These are phyloP conservation scores for Claviceps pazoutovae DNA, from an alignment of 2,329 filamentous ascomycete species.

Conservation along the genomic window DNA sequence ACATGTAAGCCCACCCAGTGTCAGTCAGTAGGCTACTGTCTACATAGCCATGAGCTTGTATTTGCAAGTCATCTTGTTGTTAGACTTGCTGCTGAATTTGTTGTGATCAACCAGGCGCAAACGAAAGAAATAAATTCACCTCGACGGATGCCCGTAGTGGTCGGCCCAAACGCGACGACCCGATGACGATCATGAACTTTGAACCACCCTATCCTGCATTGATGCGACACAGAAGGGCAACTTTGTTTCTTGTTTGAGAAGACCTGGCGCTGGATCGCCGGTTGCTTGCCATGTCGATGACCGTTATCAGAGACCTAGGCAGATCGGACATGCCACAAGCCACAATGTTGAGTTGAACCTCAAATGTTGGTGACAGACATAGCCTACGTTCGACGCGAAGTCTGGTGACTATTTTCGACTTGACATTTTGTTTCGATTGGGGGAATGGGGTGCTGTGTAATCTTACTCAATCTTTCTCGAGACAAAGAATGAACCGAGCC, in stretches of 20 bases:
- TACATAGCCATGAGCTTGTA: background rate
- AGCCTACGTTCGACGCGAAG: too few relatives aligned
- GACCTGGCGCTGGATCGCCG: background rate
- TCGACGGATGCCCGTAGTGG: background rate
- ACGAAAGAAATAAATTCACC: conserved; percentile 3
- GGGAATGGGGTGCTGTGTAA: background rate
- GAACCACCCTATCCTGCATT: background rate
- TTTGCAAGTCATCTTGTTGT: too few relatives aligned
- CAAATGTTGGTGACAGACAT: too few relatives aligned
- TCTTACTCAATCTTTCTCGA: background rate
- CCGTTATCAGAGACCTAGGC: background rate
- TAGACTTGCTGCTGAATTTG: background rate
- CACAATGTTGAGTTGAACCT: background rate
- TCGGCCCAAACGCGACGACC: background rate
- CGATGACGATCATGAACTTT: too few relatives aligned
- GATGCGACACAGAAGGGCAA: background rate
- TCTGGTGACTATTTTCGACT: too few relatives aligned
- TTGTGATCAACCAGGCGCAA: conserved; percentile 1
- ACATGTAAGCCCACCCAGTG: conserved; percentile 9
- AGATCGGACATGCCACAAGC: too few relatives aligned
- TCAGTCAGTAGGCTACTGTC: background rate
- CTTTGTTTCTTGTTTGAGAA: background rate
- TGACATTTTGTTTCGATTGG: too few relatives aligned
- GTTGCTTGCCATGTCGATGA: background rate
- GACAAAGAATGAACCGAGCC: background rate